A percentile compares a stretch with the other conserved stretches of the same genome.
Evolutionary conservation across 2,329 filamentous ascomycete species (phyloP).

Genomic region (Colletotrichum plurivorum): DNA sequence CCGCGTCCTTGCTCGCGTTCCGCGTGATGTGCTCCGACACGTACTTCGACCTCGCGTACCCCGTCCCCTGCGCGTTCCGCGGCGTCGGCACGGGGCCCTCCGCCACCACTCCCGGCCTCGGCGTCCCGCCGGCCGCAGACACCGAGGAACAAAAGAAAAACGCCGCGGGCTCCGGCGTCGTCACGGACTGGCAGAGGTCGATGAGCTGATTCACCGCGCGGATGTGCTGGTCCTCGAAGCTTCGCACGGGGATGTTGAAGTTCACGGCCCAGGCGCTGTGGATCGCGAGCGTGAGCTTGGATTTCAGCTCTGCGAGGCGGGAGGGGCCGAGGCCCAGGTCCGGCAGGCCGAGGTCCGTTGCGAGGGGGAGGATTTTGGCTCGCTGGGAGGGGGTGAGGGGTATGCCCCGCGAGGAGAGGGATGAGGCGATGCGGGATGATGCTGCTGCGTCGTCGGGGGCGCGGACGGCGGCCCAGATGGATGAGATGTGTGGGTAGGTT

Average conservation of each 20-base stretch:
- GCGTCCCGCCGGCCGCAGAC: background rate
- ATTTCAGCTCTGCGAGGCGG: slow-evolving; percentile 45
- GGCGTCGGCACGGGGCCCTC: slow-evolving; percentile 43
- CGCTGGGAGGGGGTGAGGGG: slow-evolving; percentile 36
- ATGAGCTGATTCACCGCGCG: slow-evolving; percentile 44
- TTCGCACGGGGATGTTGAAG: slow-evolving; percentile 39
- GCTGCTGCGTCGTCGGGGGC: slow-evolving; percentile 53
- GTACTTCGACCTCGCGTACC: slow-evolving; percentile 63
- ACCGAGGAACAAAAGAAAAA: slow-evolving; percentile 33
- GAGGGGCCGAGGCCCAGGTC: slow-evolving; percentile 55
- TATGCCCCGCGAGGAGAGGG: slow-evolving; percentile 50
- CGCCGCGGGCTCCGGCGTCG: slow-evolving; percentile 19
- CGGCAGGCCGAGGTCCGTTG: slow-evolving; percentile 55
- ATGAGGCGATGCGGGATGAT: slow-evolving; percentile 46
- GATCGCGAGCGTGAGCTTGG: slow-evolving; percentile 46
- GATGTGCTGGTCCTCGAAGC: slow-evolving; percentile 47
- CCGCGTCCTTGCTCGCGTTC: slow-evolving; percentile 1
- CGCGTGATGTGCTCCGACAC: slow-evolving; percentile 61
- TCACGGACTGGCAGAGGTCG: slow-evolving; percentile 52
- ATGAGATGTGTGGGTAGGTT: slow-evolving; percentile 67
- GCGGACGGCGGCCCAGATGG: slow-evolving; percentile 64
- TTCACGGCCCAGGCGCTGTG: slow-evolving; percentile 43
- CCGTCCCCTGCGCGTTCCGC: slow-evolving; percentile 61
- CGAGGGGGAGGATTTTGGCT: slow-evolving; percentile 53
- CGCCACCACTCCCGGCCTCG: slow-evolving; percentile 1